Conservation (phyloP, 495 filamentous ascomycete genomes). For the Hypomontagnella monticulosa region DNA sequence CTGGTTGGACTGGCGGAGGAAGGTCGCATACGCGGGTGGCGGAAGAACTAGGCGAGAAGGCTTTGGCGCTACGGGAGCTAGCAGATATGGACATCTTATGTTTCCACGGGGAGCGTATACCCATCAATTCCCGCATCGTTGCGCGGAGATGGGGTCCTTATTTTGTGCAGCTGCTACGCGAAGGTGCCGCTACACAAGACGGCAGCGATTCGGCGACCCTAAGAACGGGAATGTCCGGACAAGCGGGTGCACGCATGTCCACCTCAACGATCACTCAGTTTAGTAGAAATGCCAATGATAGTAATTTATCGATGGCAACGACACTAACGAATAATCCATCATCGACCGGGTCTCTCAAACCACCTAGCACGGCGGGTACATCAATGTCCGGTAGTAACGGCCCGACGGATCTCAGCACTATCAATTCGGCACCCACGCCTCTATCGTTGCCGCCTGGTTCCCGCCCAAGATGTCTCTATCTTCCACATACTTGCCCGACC, state of each 20-base stretch:
- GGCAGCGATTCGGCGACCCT: conserved; percentile 60
- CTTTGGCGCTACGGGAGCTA: conserved; percentile 80
- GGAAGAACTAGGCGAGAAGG: conserved; percentile 83
- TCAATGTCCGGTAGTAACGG: conserved; percentile 45
- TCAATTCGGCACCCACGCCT: conserved; percentile 59
- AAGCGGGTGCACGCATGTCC: conserved; percentile 70
- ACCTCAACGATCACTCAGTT: conserved; percentile 86
- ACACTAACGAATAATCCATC: conserved; percentile 62
- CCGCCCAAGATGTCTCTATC: conserved; percentile 85
- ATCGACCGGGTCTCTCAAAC: conserved; percentile 54
- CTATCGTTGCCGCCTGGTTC: conserved; percentile 71
- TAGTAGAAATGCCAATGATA: conserved; percentile 61
- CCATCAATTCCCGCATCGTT: conserved; percentile 89
- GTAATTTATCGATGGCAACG: conserved; percentile 67
- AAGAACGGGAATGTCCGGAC: conserved; percentile 53
- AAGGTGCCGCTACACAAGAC: conserved; percentile 71
- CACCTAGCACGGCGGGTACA: conserved; percentile 50
- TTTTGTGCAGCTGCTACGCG: conserved; percentile 87
- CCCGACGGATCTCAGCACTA: conserved; percentile 49
- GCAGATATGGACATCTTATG: conserved; percentile 98
- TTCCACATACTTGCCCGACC: conserved; percentile 91
- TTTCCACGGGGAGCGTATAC: conserved; percentile 87
- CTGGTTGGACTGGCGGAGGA: conserved; percentile 74
- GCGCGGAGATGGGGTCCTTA: conserved; percentile 93
- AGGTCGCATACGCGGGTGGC: conserved; percentile 73